A percentile compares a stretch with the other conserved stretches of the same genome.
These are phyloP conservation scores for Meyerozyma elateridarum DNA, from an alignment of 1,139 yeast species.

Conservation along the genomic window DNA sequence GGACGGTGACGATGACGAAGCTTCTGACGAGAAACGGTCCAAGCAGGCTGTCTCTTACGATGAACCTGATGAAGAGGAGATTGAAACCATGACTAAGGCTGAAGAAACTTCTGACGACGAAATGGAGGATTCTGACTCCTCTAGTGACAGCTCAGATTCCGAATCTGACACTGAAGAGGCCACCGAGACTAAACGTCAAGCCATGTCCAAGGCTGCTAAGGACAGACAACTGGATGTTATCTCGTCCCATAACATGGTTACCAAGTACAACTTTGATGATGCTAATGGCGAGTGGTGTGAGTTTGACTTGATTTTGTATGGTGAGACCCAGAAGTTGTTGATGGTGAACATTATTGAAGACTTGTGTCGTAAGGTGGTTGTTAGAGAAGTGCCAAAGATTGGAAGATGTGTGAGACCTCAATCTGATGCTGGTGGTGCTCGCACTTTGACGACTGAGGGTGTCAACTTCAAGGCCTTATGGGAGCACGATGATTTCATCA, in stretches of 20 bases:
- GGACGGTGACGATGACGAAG: constrained; percentile 53
- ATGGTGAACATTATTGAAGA: constrained; percentile 97
- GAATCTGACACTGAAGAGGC: constrained; percentile 30
- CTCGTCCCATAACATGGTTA: constrained; percentile 64
- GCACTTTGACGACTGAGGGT: constrained; percentile 92
- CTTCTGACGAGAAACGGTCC: constrained; percentile 64
- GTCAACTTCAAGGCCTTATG: constrained; percentile 97
- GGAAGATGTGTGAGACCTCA: constrained; percentile 91
- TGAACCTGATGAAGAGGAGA: constrained; percentile 90
- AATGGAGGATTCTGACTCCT: constrained; percentile 8
- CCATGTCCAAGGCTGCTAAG: constrained; percentile 57
- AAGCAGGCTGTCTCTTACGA: constrained; percentile 92
- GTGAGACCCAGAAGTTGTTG: constrained; percentile 85
- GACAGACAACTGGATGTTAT: constrained; percentile 84
- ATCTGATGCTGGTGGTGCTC: constrained; percentile 52
- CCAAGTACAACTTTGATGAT: constrained; percentile 87
- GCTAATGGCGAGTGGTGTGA: constrained; percentile 88
- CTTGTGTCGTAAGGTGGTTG: constrained; percentile 84
- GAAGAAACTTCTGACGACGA: constrained; percentile 29
- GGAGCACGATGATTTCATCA: constrained; percentile 91
- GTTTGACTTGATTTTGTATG: constrained; percentile 77
- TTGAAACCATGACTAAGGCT: constrained; percentile 80
- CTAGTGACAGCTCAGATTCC: constrained; percentile 5
- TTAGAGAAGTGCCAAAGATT: constrained; percentile 85
- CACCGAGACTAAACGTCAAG: constrained; percentile 43